Evolutionary conservation across 2,329 filamentous ascomycete genomes (phyloP), one percentile per base, ranked within the genome.

Genomic region (Xylaria sp.): DNA sequence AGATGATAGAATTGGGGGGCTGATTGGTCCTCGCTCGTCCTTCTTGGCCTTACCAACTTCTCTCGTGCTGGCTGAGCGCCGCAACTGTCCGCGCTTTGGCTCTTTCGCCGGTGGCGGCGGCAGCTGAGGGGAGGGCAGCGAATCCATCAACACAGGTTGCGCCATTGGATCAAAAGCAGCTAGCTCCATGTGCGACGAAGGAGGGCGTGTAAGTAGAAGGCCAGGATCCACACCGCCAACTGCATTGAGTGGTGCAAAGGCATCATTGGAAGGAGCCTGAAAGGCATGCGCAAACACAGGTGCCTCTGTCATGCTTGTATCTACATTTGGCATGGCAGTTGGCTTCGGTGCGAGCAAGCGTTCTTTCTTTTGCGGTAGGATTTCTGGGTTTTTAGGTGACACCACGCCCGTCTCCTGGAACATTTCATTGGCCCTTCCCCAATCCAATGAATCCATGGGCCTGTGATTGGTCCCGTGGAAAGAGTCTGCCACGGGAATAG

Each of bases 171-270:
- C 66, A 72, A 77, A 83, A 56, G 76, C 76, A 28, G 81, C 76
- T 18, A 77, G 69, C 50, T 85, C 82, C 80, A 87, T 82, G 63
- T 78, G 76, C 3, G 85, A 84, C 23, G 85, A 85, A 13, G 82
- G 82, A 28, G 86, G 84, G 12, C 84, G 82, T 70, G 85, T 86
- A 75, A 88, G 87, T 8, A 91, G 79, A 18, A 91, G 80, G 8
- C 87, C 88, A 1, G 89, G 89, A 72, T 91, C 83, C 6, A 91
- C 88, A n/a, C 82, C 85, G 8, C 82, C 67, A 58, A 51, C 52
- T 20, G 62, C 80, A 56, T 79, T 82, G 46, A 83, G 79, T 34
- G 86, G 81, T 28, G 82, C 80, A 72, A 89, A 90, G 0, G 85
- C 81, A 68, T 88, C 83, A 9, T 87, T 85, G 59, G 84, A 78